A percentile compares a stretch with the other conserved stretches of the same genome.
phyloP scores from a whole-genome alignment of 306 rosid genomes.

The Cucumis melo region DNA sequence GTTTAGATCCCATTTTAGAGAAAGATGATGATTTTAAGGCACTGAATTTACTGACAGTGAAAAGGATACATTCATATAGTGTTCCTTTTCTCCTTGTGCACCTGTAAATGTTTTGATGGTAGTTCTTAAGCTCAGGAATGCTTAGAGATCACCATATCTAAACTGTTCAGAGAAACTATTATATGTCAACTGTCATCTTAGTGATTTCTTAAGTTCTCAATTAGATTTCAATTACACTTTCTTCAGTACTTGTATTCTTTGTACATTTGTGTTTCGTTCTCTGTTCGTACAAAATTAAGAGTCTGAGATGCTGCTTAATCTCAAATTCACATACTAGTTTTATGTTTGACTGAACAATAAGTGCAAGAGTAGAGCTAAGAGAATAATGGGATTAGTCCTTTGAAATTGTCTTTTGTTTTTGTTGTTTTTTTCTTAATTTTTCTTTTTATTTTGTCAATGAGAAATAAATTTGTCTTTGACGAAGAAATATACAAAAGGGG shows the following conservation, averaged over 20 bases:
- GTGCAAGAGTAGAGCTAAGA: background rate
- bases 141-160: background rate
- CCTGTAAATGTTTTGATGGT: background rate
- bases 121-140: background rate
- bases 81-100: conserved; percentile 1
- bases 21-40: background rate
- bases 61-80: background rate
- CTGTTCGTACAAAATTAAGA: background rate
- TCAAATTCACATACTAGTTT: background rate
- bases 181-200: background rate
- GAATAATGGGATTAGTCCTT: background rate
- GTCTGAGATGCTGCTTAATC: background rate
- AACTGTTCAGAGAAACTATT: background rate
- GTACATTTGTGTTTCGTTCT: background rate
- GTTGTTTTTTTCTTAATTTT: background rate
- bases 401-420: background rate
- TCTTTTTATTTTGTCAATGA: background rate
- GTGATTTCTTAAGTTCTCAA: background rate
- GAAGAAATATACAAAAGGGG: background rate
- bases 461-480: background rate
- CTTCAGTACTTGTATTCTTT: background rate
- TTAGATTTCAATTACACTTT: background rate
- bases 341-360: background rate
- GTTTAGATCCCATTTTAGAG: background rate
- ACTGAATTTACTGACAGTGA: background rate